Base-by-base conservation (phyloP, 495 filamentous ascomycete species). In the Glutinoglossum americanum region DNA sequence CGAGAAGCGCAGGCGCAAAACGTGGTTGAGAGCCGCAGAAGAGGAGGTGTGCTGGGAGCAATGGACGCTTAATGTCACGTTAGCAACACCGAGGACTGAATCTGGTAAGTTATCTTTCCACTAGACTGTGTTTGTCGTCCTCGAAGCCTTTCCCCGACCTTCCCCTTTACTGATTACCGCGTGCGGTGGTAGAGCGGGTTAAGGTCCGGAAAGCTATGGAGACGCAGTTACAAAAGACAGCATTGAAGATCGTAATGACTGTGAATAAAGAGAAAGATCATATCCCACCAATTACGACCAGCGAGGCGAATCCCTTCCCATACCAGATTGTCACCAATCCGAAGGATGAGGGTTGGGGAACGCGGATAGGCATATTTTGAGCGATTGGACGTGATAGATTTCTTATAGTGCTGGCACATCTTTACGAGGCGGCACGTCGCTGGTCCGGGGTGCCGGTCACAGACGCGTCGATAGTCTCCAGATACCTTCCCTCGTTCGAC, bases 31-130 rank as follows among this genome's bases (percentile, higher is more conserved):
- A 30, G 86, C 85, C 64, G 80, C 78, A 4, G 76, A 74, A 41
- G 89, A 98, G 65, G 90, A 95, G 66, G 80, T 96, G 1, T 92
- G 87, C 63, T 98, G 92, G 92, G 92, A 98, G 74, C 81, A 80
- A 61, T 98, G 92, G 92, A 83, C 83, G 25, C 68, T 97, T 62
- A 87, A 89, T 68, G 86, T 97, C 33, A 94, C 89, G 10, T 78
- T 97, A 27, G 85, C 88, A 1, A 89, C 83, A 55, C 88, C 89
- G 33, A 72, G 83, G 67, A 95, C 87, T 5, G 93, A 97, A 61
- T 81, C 80, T 57, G 90, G 90, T 94, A 74, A 58, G 78, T 69
- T n/a, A n/a, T n/a, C n/a, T 15, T 55, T 19, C 30, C 4, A 7
- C 7, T 21, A 2, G 5, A n/a, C 47, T 11, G 9, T 27, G 3